Evolutionary conservation across 164 flowering plant species (phyloP), one percentile per base, ranked within the genome.

Genomic region (Piper betle): DNA sequence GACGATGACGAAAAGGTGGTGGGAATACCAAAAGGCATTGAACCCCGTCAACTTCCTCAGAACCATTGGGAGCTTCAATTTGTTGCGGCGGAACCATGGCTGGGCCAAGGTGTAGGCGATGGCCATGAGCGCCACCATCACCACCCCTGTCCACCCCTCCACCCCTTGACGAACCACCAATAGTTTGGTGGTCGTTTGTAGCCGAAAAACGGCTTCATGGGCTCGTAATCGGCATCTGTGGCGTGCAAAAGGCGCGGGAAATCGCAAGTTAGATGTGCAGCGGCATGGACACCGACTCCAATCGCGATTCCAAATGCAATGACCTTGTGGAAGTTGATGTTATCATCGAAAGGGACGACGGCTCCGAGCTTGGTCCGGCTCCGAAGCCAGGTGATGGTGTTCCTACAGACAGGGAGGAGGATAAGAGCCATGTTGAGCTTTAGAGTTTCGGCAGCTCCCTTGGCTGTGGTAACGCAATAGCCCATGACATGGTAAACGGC

Each of bases 11-110:
- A 87, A 85, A 3, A 87, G 73, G 62, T 87, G 94, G 69, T 87
- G 93, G 2, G 93, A 86, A 68, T 86, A 87, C 95, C 95, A 87
- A 57, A 87, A 87, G 66, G 91, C 91, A 55, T 87, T 87, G 79
- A 87, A 87, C 0, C 95, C 91, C 0, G 91, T 82, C 37, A 87
- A 77, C 64, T 66, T 78, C 57, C 81, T 80, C 10, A 87, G 63
- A 17, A 68, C 39, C 37, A 66, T 78, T 3, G 95, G 95, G 16
- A 87, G 75, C 17, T 73, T 80, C 5, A 79, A 58, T 56, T 68
- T 66, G 59, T 75, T 78, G 19, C 87, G 70, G 9, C 95, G 74
- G 55, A 87, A 83, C 91, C 87, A 81, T 5, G 88, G 88, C 38
- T 75, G 72, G 3, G 95, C 95, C n/a, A 87, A 58, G 9, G 67